Percentiles rank a stretch among this genome's conserved stretches.
phyloP scores from a whole-genome alignment of 1,284 basidiomycete species.

The Cryptococcus depauperatus region DNA sequence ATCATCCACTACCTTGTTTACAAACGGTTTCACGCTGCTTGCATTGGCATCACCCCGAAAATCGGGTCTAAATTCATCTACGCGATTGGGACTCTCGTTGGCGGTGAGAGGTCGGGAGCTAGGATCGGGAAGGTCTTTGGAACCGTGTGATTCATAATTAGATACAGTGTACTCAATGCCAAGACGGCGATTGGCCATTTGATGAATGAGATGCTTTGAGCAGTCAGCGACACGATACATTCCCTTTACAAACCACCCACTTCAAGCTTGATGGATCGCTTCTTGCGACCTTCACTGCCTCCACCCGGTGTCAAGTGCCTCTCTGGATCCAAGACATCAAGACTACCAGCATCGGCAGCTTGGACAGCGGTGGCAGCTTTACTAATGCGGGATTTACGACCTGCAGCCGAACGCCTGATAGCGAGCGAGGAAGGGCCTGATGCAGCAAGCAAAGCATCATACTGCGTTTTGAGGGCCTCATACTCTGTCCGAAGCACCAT shows the following conservation, averaged over 20 bases:
- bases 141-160: constrained; percentile 29
- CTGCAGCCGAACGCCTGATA: no score
- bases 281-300: constrained; percentile 20
- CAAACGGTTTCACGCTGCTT: constrained; percentile 24
- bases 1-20: constrained; percentile 33
- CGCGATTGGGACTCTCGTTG: constrained; percentile 24
- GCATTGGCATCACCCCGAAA: constrained; percentile 26
- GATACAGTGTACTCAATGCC: constrained; percentile 37
- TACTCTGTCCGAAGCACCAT: constrained; percentile 29
- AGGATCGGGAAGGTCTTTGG: constrained; percentile 32
- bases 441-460: constrained; percentile 26
- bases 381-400: constrained; percentile 1
- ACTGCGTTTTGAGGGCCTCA: constrained; percentile 32
- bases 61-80: constrained; percentile 37
- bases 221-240: background rate
- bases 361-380: background rate
- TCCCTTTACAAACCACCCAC: constrained; percentile 13
- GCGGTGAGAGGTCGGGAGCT: constrained; percentile 17
- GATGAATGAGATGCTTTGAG: constrained; percentile 38
- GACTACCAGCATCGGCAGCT: background rate
- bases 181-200: constrained; percentile 40
- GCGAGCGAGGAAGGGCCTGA: background rate
- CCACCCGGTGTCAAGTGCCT: background rate
- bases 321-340: background rate
- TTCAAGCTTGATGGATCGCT: constrained; percentile 39